Conservation (phyloP, 768 basidiomycete genomes). For the Naganishia antarctica region DNA sequence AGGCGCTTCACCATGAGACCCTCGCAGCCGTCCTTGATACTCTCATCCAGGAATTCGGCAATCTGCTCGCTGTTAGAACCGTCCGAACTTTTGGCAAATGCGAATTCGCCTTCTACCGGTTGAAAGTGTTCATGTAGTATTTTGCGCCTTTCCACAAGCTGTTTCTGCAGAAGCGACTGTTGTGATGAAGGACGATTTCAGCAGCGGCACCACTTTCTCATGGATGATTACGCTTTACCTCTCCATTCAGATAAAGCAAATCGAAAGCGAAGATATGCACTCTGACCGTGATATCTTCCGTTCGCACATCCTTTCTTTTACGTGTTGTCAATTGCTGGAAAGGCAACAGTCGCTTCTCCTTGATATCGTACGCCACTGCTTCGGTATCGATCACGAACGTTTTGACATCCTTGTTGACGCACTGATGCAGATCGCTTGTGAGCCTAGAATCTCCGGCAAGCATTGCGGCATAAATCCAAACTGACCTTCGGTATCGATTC, state of each 20-base stretch:
- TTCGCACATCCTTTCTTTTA: constrained; percentile 95
- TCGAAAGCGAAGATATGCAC: constrained; percentile 97
- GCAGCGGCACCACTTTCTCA: too few relatives aligned
- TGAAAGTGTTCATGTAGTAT: constrained; percentile 75
- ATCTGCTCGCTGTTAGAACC: constrained; percentile 87
- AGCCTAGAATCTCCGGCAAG: neutral
- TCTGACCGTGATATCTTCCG: constrained; percentile 93
- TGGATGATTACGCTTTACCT: constrained; percentile 57
- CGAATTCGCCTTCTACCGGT: constrained; percentile 79
- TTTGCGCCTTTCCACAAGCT: constrained; percentile 69
- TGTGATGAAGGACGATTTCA: neutral
- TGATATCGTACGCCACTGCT: constrained; percentile 88
- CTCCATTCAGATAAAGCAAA: constrained; percentile 89
- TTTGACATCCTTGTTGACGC: constrained; percentile 72
- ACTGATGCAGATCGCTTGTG: constrained; percentile 54
- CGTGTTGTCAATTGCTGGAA: constrained; percentile 94
- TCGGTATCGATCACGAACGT: constrained; percentile 95
- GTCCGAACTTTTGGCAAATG: constrained; percentile 87
- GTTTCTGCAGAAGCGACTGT: constrained; percentile 74
- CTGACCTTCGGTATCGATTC: constrained; percentile 79
- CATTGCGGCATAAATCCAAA: constrained; percentile 30
- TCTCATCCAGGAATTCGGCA: constrained; percentile 87
- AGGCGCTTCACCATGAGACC: constrained; percentile 99
- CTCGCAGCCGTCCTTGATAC: constrained; percentile 96
- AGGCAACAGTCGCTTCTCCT: constrained; percentile 79